Evolutionary conservation across 2,329 filamentous ascomycete genomes (phyloP), one percentile per base, ranked within the genome.

Genomic region (Colletotrichum eleusines): DNA sequence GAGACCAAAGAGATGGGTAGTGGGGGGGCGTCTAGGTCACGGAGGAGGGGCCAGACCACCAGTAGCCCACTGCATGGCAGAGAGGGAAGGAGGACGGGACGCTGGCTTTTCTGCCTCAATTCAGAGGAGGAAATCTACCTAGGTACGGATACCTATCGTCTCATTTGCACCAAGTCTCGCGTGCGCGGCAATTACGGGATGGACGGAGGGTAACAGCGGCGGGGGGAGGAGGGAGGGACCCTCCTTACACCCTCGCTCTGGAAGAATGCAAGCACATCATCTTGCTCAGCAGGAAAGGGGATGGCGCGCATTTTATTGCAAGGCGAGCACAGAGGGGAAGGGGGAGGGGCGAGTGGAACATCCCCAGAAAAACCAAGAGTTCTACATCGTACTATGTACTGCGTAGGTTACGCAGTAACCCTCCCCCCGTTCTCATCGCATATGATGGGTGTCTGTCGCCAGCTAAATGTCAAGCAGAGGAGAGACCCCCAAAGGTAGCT

Each of bases 181-280:
- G 14, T 14, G 64, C 68, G 69, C 69, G 69, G 69, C 64, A 68
- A 59, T 63, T 71, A 63, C 64, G 64, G 69, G 58, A 71, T 63
- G 64, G 65, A 35, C 58, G 59, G 69, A 63, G 35, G 55, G n/a
- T n/a, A n/a, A 38, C 23, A 35, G 54, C 35, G 46, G 38, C 38
- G 38, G 51, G 53, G 53, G 8, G n/a, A 46, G 23, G 53, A 12
- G n/a, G 53, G 23, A 54, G 57, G 51, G 63, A 28, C 51, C 28
- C 33, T 35, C 63, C 40, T 33, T 53, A 48, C 51, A 51, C 58
- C 51, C 64, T 58, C 51, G 58, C 23, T 2, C 18, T 42, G 40
- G 20, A 20, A n/a, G 55, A 44, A 23, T 63, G 38, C 31, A 33
- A 53, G 55, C 55, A 68, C 38, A 68, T 58, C 68, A 68, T 63